A percentile compares a stretch with the other conserved stretches of the same genome.
Evolutionary conservation across 2,329 filamentous ascomycete genomes (phyloP).

Genomic region (Colletotrichum liaoningense): DNA sequence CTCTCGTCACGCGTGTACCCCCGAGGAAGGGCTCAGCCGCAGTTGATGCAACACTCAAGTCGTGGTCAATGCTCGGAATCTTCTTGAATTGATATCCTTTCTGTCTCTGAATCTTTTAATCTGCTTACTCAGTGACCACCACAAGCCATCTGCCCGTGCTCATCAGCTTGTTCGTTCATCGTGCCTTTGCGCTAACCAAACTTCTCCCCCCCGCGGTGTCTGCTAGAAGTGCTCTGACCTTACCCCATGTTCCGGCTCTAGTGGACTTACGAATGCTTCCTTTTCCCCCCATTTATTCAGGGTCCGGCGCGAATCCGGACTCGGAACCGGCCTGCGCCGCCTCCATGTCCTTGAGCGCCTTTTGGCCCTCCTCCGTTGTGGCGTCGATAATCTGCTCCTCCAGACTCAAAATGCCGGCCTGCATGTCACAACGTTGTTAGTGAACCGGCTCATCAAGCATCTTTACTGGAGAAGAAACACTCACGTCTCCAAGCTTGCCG

Average conservation of each 20-base stretch:
- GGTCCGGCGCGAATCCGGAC: conserved; percentile 48
- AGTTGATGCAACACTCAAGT: conserved; percentile 13
- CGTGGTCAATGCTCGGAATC: conserved; percentile 9
- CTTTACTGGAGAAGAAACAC: conserved; percentile 36
- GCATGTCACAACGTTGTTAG: conserved; percentile 40
- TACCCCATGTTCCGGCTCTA: not conserved
- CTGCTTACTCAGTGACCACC: not conserved
- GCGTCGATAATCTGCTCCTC: conserved; percentile 96
- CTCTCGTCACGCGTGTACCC: not conserved
- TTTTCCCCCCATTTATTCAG: conserved; percentile 48
- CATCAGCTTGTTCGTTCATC: not conserved
- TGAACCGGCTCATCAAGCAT: conserved; percentile 22
- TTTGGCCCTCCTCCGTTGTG: conserved; percentile 87
- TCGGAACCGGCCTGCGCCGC: conserved; percentile 52
- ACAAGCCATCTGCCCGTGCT: not conserved
- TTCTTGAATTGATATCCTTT: not conserved
- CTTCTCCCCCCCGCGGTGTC: not conserved
- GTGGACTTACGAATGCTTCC: not conserved
- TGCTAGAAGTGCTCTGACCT: not conserved
- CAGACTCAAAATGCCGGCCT: conserved; percentile 88
- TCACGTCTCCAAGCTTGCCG: conserved; percentile 78
- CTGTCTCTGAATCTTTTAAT: not conserved
- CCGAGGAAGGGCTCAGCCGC: not conserved
- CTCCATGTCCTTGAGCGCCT: conserved; percentile 81
- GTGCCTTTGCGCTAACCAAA: not conserved